These are phyloP conservation scores for Oryza brachyantha DNA, from an alignment of 176 grass and related monocot species.

Conservation along the genomic window DNA sequence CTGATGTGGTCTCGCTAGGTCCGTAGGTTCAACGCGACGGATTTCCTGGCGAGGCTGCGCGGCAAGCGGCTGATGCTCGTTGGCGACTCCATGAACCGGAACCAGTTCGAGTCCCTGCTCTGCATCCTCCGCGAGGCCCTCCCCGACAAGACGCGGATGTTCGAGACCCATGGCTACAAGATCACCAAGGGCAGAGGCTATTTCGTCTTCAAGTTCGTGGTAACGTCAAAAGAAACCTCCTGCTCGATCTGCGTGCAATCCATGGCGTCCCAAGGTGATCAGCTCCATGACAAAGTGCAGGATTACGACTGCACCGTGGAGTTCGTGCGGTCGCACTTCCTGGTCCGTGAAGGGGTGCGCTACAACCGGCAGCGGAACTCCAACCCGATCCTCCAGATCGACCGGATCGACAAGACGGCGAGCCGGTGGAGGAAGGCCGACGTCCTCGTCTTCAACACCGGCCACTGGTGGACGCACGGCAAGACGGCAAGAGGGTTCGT, in stretches of 20 bases:
- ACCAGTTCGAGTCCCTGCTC: slow-evolving; percentile 92
- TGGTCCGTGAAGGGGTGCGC: slow-evolving; percentile 69
- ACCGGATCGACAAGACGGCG: slow-evolving; percentile 79
- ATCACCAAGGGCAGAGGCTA: slow-evolving; percentile 88
- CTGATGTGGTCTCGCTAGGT: slow-evolving; percentile 39
- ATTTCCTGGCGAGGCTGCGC: slow-evolving; percentile 65
- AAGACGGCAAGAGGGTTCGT: slow-evolving; percentile 95
- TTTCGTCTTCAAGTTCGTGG: slow-evolving; percentile 92
- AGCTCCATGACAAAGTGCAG: slow-evolving; percentile 15
- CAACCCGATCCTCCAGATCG: slow-evolving; percentile 81
- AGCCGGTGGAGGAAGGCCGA: slow-evolving; percentile 76
- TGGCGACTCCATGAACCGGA: slow-evolving; percentile 97
- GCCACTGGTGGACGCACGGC: slow-evolving; percentile 98
- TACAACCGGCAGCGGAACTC: slow-evolving; percentile 65
- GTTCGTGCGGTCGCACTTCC: slow-evolving; percentile 96
- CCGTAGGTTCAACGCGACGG: slow-evolving; percentile 92
- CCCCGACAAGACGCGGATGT: slow-evolving; percentile 75
- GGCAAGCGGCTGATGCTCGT: slow-evolving; percentile 83
- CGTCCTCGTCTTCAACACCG: slow-evolving; percentile 93
- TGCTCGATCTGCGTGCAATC: background rate
- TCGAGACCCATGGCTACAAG: slow-evolving; percentile 82
- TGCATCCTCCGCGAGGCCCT: slow-evolving; percentile 64
- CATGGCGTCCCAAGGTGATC: background rate
- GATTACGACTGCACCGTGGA: slow-evolving; percentile 85
- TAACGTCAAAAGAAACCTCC: slow-evolving; percentile 13